Evolutionary conservation across 1,284 basidiomycete species (phyloP), one percentile per base, ranked within the genome.

Genomic region (Ceratobasidium sp.): DNA sequence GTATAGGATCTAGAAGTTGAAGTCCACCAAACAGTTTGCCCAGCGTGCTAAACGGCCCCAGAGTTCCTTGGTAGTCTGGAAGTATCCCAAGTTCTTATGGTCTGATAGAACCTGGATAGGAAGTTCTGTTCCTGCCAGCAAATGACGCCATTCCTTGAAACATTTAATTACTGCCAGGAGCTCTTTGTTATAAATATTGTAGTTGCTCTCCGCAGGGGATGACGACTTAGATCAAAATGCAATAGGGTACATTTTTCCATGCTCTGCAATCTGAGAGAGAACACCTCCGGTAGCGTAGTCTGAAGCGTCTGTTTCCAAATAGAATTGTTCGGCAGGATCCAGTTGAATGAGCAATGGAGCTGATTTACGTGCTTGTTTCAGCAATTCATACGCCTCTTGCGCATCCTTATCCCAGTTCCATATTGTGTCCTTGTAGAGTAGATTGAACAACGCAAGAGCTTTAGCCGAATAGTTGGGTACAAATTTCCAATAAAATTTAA

Each of bases 61-160:
- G 0, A 89, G 82, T 3, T 85, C 83, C 33, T 80, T 79, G 1
- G 85, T 78, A 0, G 81, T 83, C 12, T 79, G 51, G 82, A 86
- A 89, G 76, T 88, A 88, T 39, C 84, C 82, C 0, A 89, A 84
- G 78, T 88, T 89, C 18, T 85, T 83, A 79, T 90, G 88, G 79
- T 90, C 87, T 0, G 86, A 84, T 69, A 82, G 82, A 26, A 89
- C 82, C 0, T 79, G 80, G 49, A 86, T 79, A 0, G 77, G 56
- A 0, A 83, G 44, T 3, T n/a, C 13, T 0, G 81, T 60, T 26
- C 86, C 86, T 73, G 83, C 81, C 18, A 84, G 78, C 77, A 86
- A 87, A 55, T 87, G 85, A 33, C 84, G 61, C 88, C 86, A 90
- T 60, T 84, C 80, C 42, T 85, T 78, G 0, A 89, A 79, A 0